phyloP scores from a whole-genome alignment of 345 rosid genomes.

The Citrus maxima region DNA sequence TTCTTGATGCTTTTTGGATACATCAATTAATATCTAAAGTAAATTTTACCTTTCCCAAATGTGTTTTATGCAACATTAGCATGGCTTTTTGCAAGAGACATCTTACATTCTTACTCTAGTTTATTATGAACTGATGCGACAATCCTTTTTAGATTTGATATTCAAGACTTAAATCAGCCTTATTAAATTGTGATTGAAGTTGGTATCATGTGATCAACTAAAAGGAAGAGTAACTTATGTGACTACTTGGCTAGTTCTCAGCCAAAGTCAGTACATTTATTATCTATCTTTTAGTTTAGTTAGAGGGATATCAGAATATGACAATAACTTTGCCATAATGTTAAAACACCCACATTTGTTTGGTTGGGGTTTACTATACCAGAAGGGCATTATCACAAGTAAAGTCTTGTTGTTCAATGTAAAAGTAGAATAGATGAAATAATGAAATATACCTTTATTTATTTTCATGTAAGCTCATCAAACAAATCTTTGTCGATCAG shows the following conservation, averaged over 20 bases:
- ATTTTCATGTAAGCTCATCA: neutral
- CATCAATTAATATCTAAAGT: too few relatives aligned
- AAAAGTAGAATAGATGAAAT: neutral
- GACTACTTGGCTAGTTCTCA: neutral
- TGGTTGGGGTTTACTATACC: neutral
- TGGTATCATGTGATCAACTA: neutral
- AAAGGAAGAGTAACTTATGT: neutral
- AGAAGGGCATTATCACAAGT: too few relatives aligned
- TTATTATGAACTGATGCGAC: neutral
- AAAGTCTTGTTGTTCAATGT: neutral
- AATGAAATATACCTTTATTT: neutral
- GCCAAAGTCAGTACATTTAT: neutral
- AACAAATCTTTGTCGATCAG: slow-evolving; percentile 28
- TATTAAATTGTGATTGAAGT: neutral
- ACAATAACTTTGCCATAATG: neutral
- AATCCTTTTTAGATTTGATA: neutral
- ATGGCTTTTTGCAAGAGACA: neutral
- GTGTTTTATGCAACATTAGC: too few relatives aligned
- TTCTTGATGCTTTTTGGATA: too few relatives aligned
- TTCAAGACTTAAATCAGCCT: neutral
- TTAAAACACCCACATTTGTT: neutral
- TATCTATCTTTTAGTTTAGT: neutral
- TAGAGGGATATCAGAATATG: neutral
- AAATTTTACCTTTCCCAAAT: too few relatives aligned
- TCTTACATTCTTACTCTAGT: neutral